Evolutionary conservation across 257 asterid genomes (phyloP), one percentile per base, ranked within the genome.

Genomic region (Henckelia pumila): DNA sequence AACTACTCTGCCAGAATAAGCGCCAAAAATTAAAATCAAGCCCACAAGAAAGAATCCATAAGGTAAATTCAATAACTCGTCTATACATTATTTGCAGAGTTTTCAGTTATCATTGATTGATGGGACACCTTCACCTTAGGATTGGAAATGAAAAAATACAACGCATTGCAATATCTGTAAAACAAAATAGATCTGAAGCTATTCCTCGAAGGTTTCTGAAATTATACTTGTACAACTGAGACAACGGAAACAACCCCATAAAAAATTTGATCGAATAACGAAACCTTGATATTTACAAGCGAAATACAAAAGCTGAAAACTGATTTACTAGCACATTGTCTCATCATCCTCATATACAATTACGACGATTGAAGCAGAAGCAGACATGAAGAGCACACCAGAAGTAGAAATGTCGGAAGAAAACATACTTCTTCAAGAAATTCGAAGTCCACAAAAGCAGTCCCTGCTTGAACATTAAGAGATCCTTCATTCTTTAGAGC

Each of bases 381-480:
- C 16, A 66, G 64, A 62, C 56, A 58, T 26, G 25, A 59, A 67
- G 19, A 70, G 40, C 26, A 58, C 56, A 59, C 56, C 47, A 55
- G 66, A 64, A n/a, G 50, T 35, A 17, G 30, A 59, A 44, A 26
- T 61, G 71, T 50, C 55, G 60, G 59, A 79, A 82, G 71, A 59
- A 63, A 66, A 80, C 95, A 60, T 68, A 93, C 99, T 83, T 93
- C 99, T 75, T 93, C 95, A 20, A 77, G 79, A 79, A 90, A 93
- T 62, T 93, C 96, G 0, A 90, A 88, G 85, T 93, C 99, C 60
- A 93, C 96, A 75, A 93, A 93, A 28, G 93, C 89, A 44, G 97
- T 86, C 75, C 99, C 99, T 35, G 99, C 97, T 83, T 93, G 99
- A 78, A 93, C 86, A 71, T 90, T 93, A 35, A 88, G 86, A 0